Conservation (phyloP, 1,139 yeast species). For the Magnusiomyces clavatus region DNA sequence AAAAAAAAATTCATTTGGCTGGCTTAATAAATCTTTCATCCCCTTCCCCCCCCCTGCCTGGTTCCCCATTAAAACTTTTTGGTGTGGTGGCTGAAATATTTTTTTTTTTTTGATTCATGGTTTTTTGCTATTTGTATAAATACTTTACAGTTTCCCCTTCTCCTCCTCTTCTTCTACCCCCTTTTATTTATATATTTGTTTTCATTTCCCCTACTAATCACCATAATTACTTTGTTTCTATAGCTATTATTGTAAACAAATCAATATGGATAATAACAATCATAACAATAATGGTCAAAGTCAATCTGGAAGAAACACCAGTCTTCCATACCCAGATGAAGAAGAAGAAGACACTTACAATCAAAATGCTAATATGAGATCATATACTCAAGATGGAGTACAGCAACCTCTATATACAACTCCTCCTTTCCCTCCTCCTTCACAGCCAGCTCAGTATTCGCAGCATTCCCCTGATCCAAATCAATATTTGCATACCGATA, state of each 20-base stretch:
- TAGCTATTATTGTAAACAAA: not conserved
- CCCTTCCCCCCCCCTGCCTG: too few species aligned
- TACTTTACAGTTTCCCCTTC: not conserved
- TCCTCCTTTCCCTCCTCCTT: not conserved
- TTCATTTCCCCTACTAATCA: too few species aligned
- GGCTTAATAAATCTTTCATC: too few species aligned
- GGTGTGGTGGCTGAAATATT: not conserved
- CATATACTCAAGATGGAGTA: not conserved
- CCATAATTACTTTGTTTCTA: too few species aligned
- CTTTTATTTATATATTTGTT: not conserved
- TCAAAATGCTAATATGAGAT: not conserved
- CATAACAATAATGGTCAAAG: not conserved
- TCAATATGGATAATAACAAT: not conserved
- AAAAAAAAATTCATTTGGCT: not conserved
- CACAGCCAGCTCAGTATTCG: not conserved
- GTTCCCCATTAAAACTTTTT: not conserved
- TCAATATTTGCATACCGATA: not conserved
- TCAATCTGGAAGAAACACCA: not conserved
- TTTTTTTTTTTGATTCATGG: not conserved
- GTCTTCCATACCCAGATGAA: constrained; percentile 1
- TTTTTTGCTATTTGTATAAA: not conserved
- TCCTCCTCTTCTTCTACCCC: not conserved
- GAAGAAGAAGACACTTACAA: constrained; percentile 2
- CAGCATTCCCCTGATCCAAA: not conserved
- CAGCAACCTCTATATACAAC: not conserved